phyloP scores from a whole-genome alignment of 306 rosid genomes.

The Cicer chorassanicum region DNA sequence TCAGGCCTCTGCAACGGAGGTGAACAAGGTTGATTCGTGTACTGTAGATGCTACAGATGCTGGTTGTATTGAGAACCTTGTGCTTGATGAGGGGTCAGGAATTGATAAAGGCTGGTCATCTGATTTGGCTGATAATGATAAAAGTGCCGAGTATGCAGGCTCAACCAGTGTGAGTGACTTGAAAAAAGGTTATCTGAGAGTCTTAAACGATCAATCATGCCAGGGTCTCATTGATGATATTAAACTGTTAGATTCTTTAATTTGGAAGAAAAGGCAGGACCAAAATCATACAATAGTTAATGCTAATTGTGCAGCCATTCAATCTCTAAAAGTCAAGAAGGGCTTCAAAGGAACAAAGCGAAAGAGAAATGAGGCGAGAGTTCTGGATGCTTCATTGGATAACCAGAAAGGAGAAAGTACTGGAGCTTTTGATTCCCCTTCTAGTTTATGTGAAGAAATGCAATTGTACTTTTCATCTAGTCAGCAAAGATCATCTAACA shows the following conservation, averaged over 20 bases:
- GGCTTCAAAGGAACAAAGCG: slow-evolving; percentile 48
- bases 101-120: slow-evolving; percentile 61
- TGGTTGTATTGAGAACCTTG: slow-evolving; percentile 50
- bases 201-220: slow-evolving; percentile 53
- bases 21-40: slow-evolving; percentile 53
- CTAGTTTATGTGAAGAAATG: slow-evolving; percentile 42
- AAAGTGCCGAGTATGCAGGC: slow-evolving; percentile 48
- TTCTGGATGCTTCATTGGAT: slow-evolving; percentile 42
- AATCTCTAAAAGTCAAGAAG: slow-evolving; percentile 45
- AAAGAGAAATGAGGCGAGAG: slow-evolving; percentile 43
- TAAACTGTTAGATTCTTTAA: slow-evolving; percentile 62
- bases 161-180: slow-evolving; percentile 46
- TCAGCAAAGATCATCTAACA: slow-evolving; percentile 35
- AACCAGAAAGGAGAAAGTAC: slow-evolving; percentile 40
- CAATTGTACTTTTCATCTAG: slow-evolving; percentile 40
- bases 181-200: slow-evolving; percentile 44
- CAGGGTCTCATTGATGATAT: slow-evolving; percentile 63
- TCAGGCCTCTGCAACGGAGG: slow-evolving; percentile 52
- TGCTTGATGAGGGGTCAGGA: slow-evolving; percentile 66
- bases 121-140: slow-evolving; percentile 59
- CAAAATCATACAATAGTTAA: slow-evolving; percentile 43
- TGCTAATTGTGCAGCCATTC: slow-evolving; percentile 37
- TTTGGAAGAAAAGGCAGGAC: slow-evolving; percentile 59
- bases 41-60: slow-evolving; percentile 50
- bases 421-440: slow-evolving; percentile 35